Base-by-base conservation (phyloP, 1,284 basidiomycete genomes). In the Mycena sp. region DNA sequence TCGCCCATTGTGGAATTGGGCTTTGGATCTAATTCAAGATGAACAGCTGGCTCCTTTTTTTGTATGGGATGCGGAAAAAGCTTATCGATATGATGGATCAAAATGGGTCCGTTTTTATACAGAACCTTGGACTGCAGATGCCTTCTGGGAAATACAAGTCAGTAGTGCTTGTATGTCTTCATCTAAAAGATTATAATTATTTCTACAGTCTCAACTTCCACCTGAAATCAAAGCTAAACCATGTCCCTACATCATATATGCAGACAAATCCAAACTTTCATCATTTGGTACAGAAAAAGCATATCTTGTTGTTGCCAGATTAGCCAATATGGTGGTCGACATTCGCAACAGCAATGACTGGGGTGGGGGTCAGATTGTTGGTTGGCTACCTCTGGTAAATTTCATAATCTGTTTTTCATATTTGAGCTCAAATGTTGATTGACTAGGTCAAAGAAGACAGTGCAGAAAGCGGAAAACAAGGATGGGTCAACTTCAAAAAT, bases 221-320 rank as follows among this genome's bases (percentile, higher is more conserved):
- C 19, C 12, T 17, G 1, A 26, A 11, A 23, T 4, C 37, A 28
- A 48, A 1, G 17, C 37, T 5, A 61, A 55, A 25, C 12, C 19
- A 6, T 61, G 52, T 19, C 19, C 29, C 4, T 61, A 26, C 7
- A 38, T 51, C 12, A 9, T 61, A 3, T 61, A 61, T 9, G 38
- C 53, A 4, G 60, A 61, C 46, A 61, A 61, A 19, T n/a, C 60
- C 0, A 61, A 61, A 29, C 46, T 61, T 6, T 61, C 60, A 7
- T 54, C 60, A 3, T 61, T 61, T 30, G 60, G 60, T 4, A 61
- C 60, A 0, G 19, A 55, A 37, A 55, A 61, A 23, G 52, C 11
- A 5, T 56, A 61, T 25, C 43, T 53, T 1, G 23, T 56, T 1
- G 16, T 61, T 9, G 46, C 38, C 5, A 11, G 60, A 10, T 12